Evolutionary conservation across 2,329 filamentous ascomycete species (phyloP).

Genomic region (Esteya vermicola): DNA sequence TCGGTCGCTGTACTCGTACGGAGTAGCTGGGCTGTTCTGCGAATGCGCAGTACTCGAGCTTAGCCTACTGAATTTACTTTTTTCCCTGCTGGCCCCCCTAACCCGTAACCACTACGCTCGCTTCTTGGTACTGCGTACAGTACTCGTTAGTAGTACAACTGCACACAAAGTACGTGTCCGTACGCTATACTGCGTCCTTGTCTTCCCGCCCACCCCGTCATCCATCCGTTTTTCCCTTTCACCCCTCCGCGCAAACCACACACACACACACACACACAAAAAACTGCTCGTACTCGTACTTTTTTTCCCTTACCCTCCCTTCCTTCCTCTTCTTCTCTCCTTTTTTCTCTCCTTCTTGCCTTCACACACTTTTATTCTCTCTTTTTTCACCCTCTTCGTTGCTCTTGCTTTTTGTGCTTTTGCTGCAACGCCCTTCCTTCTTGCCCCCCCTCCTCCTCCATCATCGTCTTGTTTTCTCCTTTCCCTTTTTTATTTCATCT

Average conservation of each 20-base stretch:
- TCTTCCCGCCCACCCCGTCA: constrained; percentile 1
- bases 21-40: too few species aligned
- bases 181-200: neutral
- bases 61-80: neutral
- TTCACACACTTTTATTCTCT: neutral
- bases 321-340: neutral
- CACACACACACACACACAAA: constrained; percentile 1
- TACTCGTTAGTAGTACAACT: too few species aligned
- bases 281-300: constrained; percentile 1
- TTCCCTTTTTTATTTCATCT: constrained; percentile 1
- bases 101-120: too few species aligned
- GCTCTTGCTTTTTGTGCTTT: constrained; percentile 3
- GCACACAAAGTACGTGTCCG: neutral
- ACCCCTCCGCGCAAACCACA: constrained; percentile 1
- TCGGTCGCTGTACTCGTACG: too few species aligned
- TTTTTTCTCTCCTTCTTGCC: neutral
- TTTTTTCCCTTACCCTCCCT: constrained; percentile 1
- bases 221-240: neutral
- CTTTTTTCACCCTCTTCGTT: neutral
- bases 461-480: constrained; percentile 3
- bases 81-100: too few species aligned
- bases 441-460: too few species aligned
- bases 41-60: too few species aligned
- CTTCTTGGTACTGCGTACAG: too few species aligned
- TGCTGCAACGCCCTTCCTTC: constrained; percentile 3